Evolutionary conservation across 495 filamentous ascomycete genomes (phyloP).

Genomic region (Penicillium paxilli): DNA sequence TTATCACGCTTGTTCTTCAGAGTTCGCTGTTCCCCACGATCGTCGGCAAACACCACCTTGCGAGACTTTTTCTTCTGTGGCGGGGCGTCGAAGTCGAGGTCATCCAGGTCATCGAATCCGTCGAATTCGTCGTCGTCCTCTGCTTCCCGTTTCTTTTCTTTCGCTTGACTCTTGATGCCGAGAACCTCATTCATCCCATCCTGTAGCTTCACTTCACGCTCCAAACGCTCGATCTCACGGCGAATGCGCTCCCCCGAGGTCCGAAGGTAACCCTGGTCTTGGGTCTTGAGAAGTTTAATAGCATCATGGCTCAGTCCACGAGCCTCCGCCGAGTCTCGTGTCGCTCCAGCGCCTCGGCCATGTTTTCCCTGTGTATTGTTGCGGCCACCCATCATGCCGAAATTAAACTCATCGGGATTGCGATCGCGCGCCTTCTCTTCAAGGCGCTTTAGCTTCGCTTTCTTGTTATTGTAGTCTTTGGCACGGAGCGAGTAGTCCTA

Average conservation of each 20-base stretch:
- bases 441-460: constrained; percentile 73
- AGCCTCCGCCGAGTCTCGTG: constrained; percentile 35
- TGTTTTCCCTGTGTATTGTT: constrained; percentile 58
- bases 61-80: constrained; percentile 26
- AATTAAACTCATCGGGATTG: constrained; percentile 97
- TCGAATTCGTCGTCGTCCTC: constrained; percentile 25
- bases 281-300: constrained; percentile 90
- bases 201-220: constrained; percentile 51
- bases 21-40: constrained; percentile 48
- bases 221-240: constrained; percentile 58
- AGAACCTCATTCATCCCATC: constrained; percentile 31
- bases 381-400: constrained; percentile 73
- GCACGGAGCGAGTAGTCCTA: constrained; percentile 92
- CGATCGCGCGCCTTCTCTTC: constrained; percentile 78
- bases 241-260: constrained; percentile 61
- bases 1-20: constrained; percentile 25
- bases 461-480: constrained; percentile 83
- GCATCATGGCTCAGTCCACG: constrained; percentile 60
- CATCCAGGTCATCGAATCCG: constrained; percentile 29
- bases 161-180: constrained; percentile 26
- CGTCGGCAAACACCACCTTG: constrained; percentile 60
- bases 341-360: constrained; percentile 43
- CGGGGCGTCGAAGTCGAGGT: constrained; percentile 21
- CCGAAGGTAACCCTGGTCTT: constrained; percentile 86
- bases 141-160: constrained; percentile 19